Percentiles rank a stretch among this genome's conserved stretches.
Conservation (phyloP, 2,329 filamentous ascomycete species). For the Fusarium cyanostomum region DNA sequence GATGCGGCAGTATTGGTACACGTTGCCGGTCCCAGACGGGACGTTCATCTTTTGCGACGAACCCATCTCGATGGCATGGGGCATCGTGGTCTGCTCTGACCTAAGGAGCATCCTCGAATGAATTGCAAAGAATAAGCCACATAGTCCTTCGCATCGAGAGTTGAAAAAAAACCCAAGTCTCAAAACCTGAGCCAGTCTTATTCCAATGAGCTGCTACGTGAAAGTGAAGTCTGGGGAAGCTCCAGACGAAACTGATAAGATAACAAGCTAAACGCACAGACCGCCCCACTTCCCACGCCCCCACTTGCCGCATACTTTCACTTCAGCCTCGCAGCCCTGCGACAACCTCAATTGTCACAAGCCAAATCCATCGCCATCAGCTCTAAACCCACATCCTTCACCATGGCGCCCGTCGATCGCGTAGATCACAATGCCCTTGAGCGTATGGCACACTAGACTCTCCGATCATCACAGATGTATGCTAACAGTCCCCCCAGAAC, state of each 20-base stretch:
- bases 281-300: background rate
- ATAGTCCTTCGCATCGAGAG: no score
- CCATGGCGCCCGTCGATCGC: conserved; percentile 55
- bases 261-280: background rate
- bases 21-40: no score
- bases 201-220: no score
- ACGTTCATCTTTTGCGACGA: no score
- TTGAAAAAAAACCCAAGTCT: no score
- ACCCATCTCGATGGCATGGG: background rate
- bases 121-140: no score
- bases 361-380: background rate
- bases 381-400: background rate
- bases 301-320: conserved; percentile 23
- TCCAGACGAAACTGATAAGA: no score
- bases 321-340: conserved; percentile 17
- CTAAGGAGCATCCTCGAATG: background rate
- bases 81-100: background rate
- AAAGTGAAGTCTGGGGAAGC: no score
- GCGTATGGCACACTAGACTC: conserved; percentile 43
- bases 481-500: conserved; percentile 52
- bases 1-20: no score
- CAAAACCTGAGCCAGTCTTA: no score
- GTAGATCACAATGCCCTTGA: conserved; percentile 52
- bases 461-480: background rate
- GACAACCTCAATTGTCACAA: conserved; percentile 10